Evolutionary conservation across 2,329 filamentous ascomycete species (phyloP).

Genomic region (Talaromyces sp.): DNA sequence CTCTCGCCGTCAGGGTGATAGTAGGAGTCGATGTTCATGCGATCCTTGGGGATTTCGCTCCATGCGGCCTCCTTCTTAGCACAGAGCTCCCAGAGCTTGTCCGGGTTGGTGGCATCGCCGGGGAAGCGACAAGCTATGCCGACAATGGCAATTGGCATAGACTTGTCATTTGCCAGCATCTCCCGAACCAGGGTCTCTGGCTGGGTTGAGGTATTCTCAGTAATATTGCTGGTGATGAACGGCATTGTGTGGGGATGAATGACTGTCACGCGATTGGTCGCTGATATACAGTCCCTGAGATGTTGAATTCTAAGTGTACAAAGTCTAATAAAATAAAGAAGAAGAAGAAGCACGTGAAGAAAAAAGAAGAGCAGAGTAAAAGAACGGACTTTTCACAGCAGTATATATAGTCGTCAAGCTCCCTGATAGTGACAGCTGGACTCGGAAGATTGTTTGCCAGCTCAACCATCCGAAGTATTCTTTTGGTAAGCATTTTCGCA

Average conservation of each 20-base stretch:
- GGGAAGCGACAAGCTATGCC: slow-evolving; percentile 10
- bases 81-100: slow-evolving; percentile 12
- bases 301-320: not conserved
- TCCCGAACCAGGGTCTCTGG: not conserved
- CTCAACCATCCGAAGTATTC: too few species aligned
- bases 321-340: not conserved
- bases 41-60: not conserved
- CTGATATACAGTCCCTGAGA: not conserved
- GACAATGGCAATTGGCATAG: slow-evolving; percentile 10
- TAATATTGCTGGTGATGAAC: not conserved
- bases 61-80: slow-evolving; percentile 4
- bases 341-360: not conserved
- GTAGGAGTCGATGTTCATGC: slow-evolving; percentile 1
- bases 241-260: not conserved
- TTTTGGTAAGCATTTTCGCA: not conserved
- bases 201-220: not conserved
- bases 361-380: not conserved
- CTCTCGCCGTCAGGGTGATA: slow-evolving; percentile 1
- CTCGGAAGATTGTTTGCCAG: too few species aligned
- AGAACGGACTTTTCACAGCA: not conserved
- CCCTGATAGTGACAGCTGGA: too few species aligned
- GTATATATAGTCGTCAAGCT: not conserved
- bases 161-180: not conserved
- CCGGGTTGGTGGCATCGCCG: not conserved
- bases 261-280: not conserved